Percentiles rank a stretch among this genome's conserved stretches.
phyloP scores from a whole-genome alignment of 2,329 filamentous ascomycete genomes.

The Alternaria arbusti region DNA sequence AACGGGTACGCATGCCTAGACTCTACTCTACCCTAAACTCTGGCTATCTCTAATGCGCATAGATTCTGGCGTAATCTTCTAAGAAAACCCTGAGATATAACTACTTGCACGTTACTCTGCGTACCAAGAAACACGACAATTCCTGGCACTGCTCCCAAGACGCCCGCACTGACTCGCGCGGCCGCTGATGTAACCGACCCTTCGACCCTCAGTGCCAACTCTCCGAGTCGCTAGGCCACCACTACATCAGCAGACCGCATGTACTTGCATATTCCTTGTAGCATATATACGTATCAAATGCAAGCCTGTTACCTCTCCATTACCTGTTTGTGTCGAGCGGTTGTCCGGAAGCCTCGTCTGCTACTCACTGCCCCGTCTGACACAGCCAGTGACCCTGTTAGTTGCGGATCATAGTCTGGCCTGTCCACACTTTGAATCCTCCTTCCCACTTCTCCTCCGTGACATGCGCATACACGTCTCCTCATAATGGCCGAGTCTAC shows the following conservation, averaged over 20 bases:
- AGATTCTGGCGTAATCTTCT: neutral
- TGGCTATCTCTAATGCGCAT: neutral
- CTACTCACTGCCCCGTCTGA: conserved; percentile 23
- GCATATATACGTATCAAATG: neutral
- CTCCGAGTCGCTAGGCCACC: neutral
- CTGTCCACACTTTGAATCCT: conserved; percentile 32
- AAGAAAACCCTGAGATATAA: neutral
- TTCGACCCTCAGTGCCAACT: neutral
- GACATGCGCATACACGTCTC: conserved; percentile 25
- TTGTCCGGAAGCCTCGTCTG: conserved; percentile 1
- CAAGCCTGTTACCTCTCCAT: neutral
- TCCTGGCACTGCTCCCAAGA: neutral
- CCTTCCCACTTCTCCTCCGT: conserved; percentile 16
- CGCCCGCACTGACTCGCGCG: conserved; percentile 20
- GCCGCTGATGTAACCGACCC: conserved; percentile 16
- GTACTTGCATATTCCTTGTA: neutral
- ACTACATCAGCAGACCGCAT: neutral
- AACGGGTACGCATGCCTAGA: neutral
- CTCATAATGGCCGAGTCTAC: conserved; percentile 44
- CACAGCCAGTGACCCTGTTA: conserved; percentile 26
- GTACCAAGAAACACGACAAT: neutral
- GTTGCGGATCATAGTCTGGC: conserved; percentile 36
- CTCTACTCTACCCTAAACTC: neutral
- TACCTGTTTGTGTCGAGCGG: conserved; percentile 8
- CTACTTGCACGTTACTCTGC: neutral